Evolutionary conservation across 2,329 filamentous ascomycete species (phyloP).

Genomic region (Colletotrichum zoysiae): DNA sequence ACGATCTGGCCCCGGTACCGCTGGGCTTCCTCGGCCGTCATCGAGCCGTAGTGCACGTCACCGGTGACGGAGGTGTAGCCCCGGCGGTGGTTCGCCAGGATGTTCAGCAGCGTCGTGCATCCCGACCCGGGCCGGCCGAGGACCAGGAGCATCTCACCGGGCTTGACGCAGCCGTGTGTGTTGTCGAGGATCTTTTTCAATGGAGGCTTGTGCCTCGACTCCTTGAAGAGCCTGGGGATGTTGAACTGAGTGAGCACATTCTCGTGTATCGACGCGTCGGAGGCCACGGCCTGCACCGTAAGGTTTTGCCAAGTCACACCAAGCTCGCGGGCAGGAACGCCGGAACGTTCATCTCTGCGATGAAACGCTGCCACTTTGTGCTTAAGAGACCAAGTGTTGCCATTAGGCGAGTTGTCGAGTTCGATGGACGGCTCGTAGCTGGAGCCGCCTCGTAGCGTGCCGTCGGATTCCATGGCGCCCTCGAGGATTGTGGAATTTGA

Average conservation of each 20-base stretch:
- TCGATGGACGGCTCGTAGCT: conserved; percentile 39
- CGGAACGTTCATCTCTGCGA: conserved; percentile 59
- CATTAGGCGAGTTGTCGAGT: conserved; percentile 6
- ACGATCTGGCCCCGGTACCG: conserved; percentile 70
- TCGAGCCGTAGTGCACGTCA: conserved; percentile 68
- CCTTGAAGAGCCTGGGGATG: conserved; percentile 64
- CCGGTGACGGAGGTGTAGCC: conserved; percentile 71
- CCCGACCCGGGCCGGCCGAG: conserved; percentile 77
- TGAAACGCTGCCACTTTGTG: conserved; percentile 59
- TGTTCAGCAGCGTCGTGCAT: conserved; percentile 78
- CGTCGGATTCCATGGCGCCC: conserved; percentile 41
- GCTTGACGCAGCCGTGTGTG: conserved; percentile 76
- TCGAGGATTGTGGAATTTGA: conserved; percentile 6
- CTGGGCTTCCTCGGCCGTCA: conserved; percentile 61
- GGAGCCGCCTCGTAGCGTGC: conserved; percentile 33
- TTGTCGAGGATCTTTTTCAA: conserved; percentile 74
- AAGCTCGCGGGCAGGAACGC: conserved; percentile 62
- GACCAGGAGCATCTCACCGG: conserved; percentile 79
- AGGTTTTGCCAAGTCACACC: conserved; percentile 76
- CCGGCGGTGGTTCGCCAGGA: conserved; percentile 73
- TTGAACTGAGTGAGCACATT: conserved; percentile 72
- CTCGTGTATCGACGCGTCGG: conserved; percentile 74
- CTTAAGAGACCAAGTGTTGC: conserved; percentile 59
- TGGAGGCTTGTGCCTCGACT: conserved; percentile 66
- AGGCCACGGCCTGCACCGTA: conserved; percentile 71